Evolutionary conservation across 352 stramenopile species (phyloP).

Genomic region (Phytophthora sp.): DNA sequence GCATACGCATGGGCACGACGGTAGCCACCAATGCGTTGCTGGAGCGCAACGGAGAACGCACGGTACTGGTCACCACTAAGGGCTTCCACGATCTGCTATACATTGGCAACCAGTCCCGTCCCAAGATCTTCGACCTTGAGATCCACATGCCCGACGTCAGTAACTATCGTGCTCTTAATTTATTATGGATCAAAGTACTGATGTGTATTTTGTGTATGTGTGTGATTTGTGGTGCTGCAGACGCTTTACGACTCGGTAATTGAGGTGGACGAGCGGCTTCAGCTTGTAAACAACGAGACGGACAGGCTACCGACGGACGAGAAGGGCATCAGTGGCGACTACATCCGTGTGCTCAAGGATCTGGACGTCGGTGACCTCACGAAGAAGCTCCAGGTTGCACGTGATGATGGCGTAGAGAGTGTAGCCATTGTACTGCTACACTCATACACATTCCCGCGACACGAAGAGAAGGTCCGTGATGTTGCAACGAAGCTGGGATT

Average conservation of each 20-base stretch:
- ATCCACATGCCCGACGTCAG: constrained; percentile 90
- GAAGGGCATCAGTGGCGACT: constrained; percentile 90
- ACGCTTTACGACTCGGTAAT: constrained; percentile 97
- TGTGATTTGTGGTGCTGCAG: constrained; percentile 33
- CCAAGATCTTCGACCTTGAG: constrained; percentile 97
- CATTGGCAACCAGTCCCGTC: constrained; percentile 98
- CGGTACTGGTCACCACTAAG: constrained; percentile 94
- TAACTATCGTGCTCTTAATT: constrained; percentile 12
- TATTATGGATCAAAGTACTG: not conserved
- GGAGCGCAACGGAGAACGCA: constrained; percentile 95
- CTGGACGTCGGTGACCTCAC: constrained; percentile 85
- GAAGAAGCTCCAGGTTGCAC: constrained; percentile 81
- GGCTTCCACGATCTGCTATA: constrained; percentile 97
- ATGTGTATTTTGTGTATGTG: constrained; percentile 9
- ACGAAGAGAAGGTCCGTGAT: constrained; percentile 92
- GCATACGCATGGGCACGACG: constrained; percentile 99
- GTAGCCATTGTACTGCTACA: constrained; percentile 96
- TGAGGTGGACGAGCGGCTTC: constrained; percentile 97
- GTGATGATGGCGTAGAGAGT: constrained; percentile 90
- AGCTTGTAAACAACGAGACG: constrained; percentile 86
- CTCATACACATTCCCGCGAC: constrained; percentile 95
- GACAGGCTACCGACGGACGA: constrained; percentile 62
- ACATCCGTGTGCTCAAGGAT: constrained; percentile 82
- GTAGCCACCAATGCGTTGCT: constrained; percentile 99
- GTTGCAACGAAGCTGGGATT: constrained; percentile 95